phyloP scores from a whole-genome alignment of 805 yeast genomes.

The Metschnikowia proteae region DNA sequence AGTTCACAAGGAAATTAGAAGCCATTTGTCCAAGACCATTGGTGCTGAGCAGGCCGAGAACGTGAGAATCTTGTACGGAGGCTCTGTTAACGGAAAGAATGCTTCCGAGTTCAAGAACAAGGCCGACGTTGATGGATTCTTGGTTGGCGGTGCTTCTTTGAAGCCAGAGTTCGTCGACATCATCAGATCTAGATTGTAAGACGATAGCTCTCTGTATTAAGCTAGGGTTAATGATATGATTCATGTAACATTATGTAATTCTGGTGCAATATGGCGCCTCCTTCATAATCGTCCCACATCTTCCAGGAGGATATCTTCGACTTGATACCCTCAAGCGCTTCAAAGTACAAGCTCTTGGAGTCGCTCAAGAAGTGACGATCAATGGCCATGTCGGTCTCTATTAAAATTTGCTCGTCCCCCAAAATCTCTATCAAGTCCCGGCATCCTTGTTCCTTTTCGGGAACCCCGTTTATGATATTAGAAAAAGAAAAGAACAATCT shows the following conservation, averaged over 20 bases:
- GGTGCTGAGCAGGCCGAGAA: slow-evolving; percentile 73
- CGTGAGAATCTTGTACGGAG: slow-evolving; percentile 95
- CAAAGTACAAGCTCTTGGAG: slow-evolving; percentile 5
- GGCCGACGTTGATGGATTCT: slow-evolving; percentile 95
- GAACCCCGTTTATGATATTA: slow-evolving; percentile 42
- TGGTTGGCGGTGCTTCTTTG: slow-evolving; percentile 98
- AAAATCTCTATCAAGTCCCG: slow-evolving; percentile 17
- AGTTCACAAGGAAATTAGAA: slow-evolving; percentile 86
- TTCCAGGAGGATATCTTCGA: neutral
- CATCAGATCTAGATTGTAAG: slow-evolving; percentile 81
- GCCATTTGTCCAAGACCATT: slow-evolving; percentile 69
- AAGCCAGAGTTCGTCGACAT: slow-evolving; percentile 97
- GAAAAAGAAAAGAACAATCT: slow-evolving; percentile 53
- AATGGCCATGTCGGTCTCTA: slow-evolving; percentile 36
- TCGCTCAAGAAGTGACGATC: slow-evolving; percentile 21
- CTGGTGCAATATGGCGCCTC: neutral
- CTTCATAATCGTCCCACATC: neutral
- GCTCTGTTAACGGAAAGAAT: slow-evolving; percentile 95
- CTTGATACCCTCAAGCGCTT: slow-evolving; percentile 7
- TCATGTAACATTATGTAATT: neutral
- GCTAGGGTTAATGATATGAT: neutral
- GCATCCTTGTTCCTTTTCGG: slow-evolving; percentile 24
- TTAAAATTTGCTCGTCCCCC: slow-evolving; percentile 24
- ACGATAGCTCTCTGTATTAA: neutral
- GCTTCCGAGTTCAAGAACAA: slow-evolving; percentile 87